These are phyloP conservation scores for Penicillium sp. DNA, from an alignment of 2,329 filamentous ascomycete species.

Conservation along the genomic window DNA sequence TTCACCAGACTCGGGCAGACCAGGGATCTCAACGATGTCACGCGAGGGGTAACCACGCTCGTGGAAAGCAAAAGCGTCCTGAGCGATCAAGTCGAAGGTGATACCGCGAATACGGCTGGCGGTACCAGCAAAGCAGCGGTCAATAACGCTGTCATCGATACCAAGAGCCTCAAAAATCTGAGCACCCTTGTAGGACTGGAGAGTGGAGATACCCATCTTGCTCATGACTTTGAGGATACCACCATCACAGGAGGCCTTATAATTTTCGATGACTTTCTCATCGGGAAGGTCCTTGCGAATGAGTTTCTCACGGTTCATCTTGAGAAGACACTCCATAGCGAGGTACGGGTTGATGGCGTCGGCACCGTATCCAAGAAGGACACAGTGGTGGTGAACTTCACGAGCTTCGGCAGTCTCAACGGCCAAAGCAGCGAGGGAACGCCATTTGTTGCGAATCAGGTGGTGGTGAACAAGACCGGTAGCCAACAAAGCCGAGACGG, in stretches of 20 bases:
- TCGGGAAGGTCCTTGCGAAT: conserved; percentile 86
- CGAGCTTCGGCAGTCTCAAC: conserved; percentile 93
- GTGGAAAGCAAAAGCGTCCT: conserved; percentile 92
- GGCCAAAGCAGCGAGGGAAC: conserved; percentile 80
- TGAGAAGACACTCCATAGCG: conserved; percentile 92
- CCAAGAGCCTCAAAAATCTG: conserved; percentile 97
- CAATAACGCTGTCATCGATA: conserved; percentile 86
- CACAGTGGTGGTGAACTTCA: conserved; percentile 98
- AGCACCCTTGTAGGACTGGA: conserved; percentile 95
- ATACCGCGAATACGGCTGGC: conserved; percentile 92
- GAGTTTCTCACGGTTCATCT: conserved; percentile 89
- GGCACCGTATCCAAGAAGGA: conserved; percentile 91
- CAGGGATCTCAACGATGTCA: conserved; percentile 71
- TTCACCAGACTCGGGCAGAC: conserved; percentile 87
- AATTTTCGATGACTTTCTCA: conserved; percentile 85
- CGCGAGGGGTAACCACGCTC: conserved; percentile 87
- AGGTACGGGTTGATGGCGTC: conserved; percentile 95
- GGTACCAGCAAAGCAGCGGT: conserved; percentile 91
- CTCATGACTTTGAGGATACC: conserved; percentile 99
- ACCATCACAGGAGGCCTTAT: conserved; percentile 94
- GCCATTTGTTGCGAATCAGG: conserved; percentile 92
- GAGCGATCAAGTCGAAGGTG: conserved; percentile 88
- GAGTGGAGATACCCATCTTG: conserved; percentile 98
- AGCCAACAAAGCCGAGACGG: conserved; percentile 82
- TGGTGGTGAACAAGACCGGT: conserved; percentile 96